Evolutionary conservation across 2,329 filamentous ascomycete species (phyloP).

Genomic region (Fusarium anthophilum): DNA sequence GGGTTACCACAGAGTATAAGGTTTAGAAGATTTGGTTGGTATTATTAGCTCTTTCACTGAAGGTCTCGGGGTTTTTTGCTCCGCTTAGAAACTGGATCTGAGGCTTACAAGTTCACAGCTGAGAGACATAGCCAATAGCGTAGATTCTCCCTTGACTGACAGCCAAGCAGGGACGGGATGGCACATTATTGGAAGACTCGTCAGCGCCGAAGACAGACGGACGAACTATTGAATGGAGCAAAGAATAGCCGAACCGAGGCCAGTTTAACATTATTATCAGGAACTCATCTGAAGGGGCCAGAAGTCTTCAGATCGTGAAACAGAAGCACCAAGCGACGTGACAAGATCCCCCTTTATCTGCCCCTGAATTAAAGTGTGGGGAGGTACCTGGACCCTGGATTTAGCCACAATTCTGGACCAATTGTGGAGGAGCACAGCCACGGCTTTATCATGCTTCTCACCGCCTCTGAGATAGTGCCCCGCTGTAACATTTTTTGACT

Average conservation of each 20-base stretch:
- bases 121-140: slow-evolving; percentile 29
- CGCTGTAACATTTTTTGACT: slow-evolving; percentile 38
- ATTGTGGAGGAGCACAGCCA: slow-evolving; percentile 24
- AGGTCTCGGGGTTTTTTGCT: neutral
- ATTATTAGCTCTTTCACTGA: neutral
- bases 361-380: slow-evolving; percentile 37
- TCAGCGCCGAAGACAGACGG: neutral
- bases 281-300: slow-evolving; percentile 10
- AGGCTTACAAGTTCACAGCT: slow-evolving; percentile 30
- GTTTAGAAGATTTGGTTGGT: neutral
- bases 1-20: neutral
- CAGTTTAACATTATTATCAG: neutral
- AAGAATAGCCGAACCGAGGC: neutral
- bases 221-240: slow-evolving; percentile 11
- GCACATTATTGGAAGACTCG: slow-evolving; percentile 20
- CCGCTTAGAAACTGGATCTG: slow-evolving; percentile 2
- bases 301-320: slow-evolving; percentile 28
- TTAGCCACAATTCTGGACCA: slow-evolving; percentile 31
- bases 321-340: slow-evolving; percentile 31
- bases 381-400: slow-evolving; percentile 35
- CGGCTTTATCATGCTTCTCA: slow-evolving; percentile 11
- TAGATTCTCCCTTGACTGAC: slow-evolving; percentile 23
- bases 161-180: slow-evolving; percentile 19
- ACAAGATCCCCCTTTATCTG: slow-evolving; percentile 34
- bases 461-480: slow-evolving; percentile 32